Conservation (phyloP, 768 basidiomycete genomes). For the Melanogaster broomeanus region DNA sequence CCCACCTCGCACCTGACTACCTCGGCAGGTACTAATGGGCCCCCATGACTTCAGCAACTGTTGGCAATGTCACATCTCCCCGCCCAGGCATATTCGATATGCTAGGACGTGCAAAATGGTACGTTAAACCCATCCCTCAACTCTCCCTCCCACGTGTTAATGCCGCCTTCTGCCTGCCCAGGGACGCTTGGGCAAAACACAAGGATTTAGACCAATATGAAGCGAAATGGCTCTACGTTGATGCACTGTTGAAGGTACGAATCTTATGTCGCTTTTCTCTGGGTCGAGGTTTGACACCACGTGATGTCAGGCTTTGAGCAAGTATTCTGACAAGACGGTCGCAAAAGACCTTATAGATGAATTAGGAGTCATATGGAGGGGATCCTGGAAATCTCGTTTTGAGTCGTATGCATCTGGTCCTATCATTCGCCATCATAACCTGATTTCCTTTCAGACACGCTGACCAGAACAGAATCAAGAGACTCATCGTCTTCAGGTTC, state of each 20-base stretch:
- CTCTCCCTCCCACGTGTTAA: constrained; percentile 20
- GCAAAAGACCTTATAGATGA: constrained; percentile 77
- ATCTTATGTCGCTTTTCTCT: not conserved
- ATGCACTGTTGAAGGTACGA: constrained; percentile 77
- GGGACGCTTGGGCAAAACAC: constrained; percentile 97
- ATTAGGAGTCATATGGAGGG: constrained; percentile 72
- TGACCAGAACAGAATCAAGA: constrained; percentile 45
- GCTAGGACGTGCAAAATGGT: constrained; percentile 94
- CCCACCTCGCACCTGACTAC: not conserved
- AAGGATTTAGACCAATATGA: constrained; percentile 76
- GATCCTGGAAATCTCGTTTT: constrained; percentile 64
- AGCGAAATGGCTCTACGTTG: constrained; percentile 89
- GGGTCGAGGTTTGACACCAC: not conserved
- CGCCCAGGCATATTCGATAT: constrained; percentile 90
- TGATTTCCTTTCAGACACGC: constrained; percentile 29
- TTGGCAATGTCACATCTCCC: constrained; percentile 78
- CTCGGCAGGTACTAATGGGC: constrained; percentile 1
- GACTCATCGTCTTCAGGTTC: constrained; percentile 69
- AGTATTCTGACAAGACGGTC: constrained; percentile 81
- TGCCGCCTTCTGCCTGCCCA: constrained; percentile 27
- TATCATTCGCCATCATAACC: not conserved
- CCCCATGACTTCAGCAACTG: constrained; percentile 60
- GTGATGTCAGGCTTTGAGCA: constrained; percentile 62
- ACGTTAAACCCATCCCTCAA: constrained; percentile 11
- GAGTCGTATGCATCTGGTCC: constrained; percentile 50